Evolutionary conservation across 441 rosid genomes (phyloP).

Genomic region (Metrosideros polymorpha): DNA sequence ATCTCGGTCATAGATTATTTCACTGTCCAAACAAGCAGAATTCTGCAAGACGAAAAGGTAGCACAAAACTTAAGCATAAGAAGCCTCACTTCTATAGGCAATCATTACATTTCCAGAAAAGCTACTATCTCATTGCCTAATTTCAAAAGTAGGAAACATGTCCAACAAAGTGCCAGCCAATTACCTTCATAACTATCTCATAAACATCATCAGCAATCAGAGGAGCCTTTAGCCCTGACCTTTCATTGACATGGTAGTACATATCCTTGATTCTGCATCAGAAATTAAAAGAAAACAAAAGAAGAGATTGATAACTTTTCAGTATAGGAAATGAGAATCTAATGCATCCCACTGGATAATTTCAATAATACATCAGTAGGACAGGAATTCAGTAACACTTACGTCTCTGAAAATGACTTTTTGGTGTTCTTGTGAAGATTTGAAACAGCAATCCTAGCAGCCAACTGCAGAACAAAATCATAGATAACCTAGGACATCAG

Average conservation of each 20-base stretch:
- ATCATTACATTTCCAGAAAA: not conserved
- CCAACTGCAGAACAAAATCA: constrained; percentile 42
- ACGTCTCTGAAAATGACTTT: constrained; percentile 88
- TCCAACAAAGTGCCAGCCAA: not conserved
- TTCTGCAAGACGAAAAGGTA: constrained; percentile 30
- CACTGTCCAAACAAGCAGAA: constrained; percentile 78
- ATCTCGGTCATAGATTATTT: constrained; percentile 83
- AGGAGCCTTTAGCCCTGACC: constrained; percentile 68
- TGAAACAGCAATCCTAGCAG: constrained; percentile 87
- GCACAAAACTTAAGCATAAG: not conserved
- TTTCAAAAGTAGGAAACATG: not conserved
- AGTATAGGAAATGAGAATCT: not conserved
- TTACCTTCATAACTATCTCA: constrained; percentile 78
- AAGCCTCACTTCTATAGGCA: not conserved
- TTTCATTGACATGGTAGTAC: constrained; percentile 58
- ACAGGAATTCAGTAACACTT: constrained; percentile 8
- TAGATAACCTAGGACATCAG: not conserved
- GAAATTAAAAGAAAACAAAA: not conserved
- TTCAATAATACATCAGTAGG: not conserved
- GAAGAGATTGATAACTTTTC: not conserved
- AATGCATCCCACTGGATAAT: not conserved
- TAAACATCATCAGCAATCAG: constrained; percentile 80
- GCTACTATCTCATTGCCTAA: not conserved
- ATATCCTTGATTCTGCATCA: constrained; percentile 59
- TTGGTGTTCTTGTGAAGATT: constrained; percentile 84